Evolutionary conservation across 164 flowering plant genomes (phyloP), one percentile per base, ranked within the genome.

Genomic region (Berberis vulgaris): DNA sequence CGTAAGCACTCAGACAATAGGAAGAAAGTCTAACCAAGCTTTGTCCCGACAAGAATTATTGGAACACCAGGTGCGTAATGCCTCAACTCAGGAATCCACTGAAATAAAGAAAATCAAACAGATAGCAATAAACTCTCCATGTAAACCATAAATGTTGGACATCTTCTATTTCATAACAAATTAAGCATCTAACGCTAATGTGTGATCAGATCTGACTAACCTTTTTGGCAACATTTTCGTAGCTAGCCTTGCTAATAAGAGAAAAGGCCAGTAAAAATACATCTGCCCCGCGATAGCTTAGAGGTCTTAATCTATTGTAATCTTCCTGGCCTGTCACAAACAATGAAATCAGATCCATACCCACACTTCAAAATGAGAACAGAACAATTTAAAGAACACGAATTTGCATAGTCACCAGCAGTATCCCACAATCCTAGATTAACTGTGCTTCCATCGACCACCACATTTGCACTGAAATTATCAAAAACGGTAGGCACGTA

Each of bases 401-500:
- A 0, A 8, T 4, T 0, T 57, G 41, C 5, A 60, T 62, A 59
- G 43, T 69, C 72, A 84, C 49, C 49, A 46, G 49, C 49, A 46
- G 49, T 46, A 46, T 46, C 49, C 49, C 49, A 46, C 49, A 46
- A 8, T 5, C 49, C 49, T 8, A 46, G 8, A 46, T 46, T 46
- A 46, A 46, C 49, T 46, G 49, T 46, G 49, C 49, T 46, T 46
- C 49, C 49, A 46, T 46, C 49, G 8, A 46, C 49, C 5, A 46
- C 49, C 49, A 46, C 49, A 46, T 46, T 46, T 8, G 49, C 49
- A 8, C 49, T 90, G 94, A 72, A 91, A 73, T 91, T 91, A 76
- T 91, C 97, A 64, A 91, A 91, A 10, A 91, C 97, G 4, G 97
- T 91, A 7, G 97, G 97, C 66, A 91, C 97, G 69, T 91, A 91